Evolutionary conservation across 1,139 yeast genomes (phyloP).

Genomic region (Suhomyces kunorum): DNA sequence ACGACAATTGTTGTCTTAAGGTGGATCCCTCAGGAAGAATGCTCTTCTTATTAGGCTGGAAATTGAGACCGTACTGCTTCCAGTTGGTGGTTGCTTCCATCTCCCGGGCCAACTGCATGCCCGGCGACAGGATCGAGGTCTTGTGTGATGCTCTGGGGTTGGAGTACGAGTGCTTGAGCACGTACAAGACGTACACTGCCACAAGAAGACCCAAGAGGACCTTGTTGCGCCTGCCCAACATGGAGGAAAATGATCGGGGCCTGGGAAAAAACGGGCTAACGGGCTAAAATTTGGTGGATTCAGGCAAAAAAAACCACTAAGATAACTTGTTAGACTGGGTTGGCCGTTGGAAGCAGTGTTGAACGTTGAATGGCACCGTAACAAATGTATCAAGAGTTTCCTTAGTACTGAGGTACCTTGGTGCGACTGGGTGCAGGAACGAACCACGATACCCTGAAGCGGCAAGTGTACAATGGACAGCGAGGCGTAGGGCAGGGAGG

Average conservation of each 20-base stretch:
- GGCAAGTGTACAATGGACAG: too few relatives aligned
- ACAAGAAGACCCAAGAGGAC: constrained; percentile 1
- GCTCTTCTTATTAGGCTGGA: constrained; percentile 35
- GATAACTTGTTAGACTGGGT: too few relatives aligned
- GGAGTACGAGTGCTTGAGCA: constrained; percentile 10
- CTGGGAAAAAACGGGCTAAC: neutral
- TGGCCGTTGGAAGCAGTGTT: too few relatives aligned
- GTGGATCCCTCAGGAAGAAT: constrained; percentile 35
- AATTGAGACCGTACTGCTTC: constrained; percentile 39
- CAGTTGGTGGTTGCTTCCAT: constrained; percentile 38
- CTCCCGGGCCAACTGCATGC: constrained; percentile 30
- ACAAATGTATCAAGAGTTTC: too few relatives aligned
- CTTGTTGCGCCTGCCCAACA: constrained; percentile 7
- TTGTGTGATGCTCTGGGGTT: constrained; percentile 15
- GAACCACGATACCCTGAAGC: too few relatives aligned
- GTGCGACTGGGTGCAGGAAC: too few relatives aligned
- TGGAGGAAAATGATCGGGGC: neutral
- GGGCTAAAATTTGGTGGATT: too few relatives aligned
- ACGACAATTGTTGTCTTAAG: constrained; percentile 59
- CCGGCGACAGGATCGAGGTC: constrained; percentile 28
- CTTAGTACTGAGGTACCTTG: too few relatives aligned
- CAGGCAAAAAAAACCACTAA: too few relatives aligned
- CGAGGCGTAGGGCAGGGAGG: too few relatives aligned
- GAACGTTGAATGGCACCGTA: too few relatives aligned
- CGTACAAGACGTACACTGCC: constrained; percentile 1